These are phyloP conservation scores for Jacaranda mimosifolia DNA, from an alignment of 257 asterid species.

Conservation along the genomic window DNA sequence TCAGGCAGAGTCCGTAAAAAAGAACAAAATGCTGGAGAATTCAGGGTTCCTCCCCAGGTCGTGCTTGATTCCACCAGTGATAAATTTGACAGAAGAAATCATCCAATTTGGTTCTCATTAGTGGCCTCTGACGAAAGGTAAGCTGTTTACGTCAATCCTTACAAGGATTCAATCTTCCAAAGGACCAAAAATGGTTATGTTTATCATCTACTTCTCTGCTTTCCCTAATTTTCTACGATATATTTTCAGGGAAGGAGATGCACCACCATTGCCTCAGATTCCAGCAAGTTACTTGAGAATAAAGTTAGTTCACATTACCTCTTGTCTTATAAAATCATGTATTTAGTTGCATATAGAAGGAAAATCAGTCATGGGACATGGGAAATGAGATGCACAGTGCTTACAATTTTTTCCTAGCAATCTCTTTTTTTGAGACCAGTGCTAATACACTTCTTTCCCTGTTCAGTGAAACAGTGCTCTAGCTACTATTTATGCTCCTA, in stretches of 20 bases:
- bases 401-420: not conserved
- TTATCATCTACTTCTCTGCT: conserved; percentile 23
- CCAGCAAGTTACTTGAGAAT: conserved; percentile 91
- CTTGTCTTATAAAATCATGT: conserved; percentile 18
- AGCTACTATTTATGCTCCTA: conserved; percentile 6
- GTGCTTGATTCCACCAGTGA: conserved; percentile 67
- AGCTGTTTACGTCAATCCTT: conserved; percentile 48
- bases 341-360: not conserved
- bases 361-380: conserved; percentile 11
- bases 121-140: conserved; percentile 74
- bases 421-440: not conserved
- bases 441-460: not conserved
- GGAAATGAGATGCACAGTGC: conserved; percentile 16
- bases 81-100: conserved; percentile 53
- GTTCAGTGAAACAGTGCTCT: not conserved
- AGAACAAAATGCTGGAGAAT: conserved; percentile 52
- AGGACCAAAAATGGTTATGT: conserved; percentile 16
- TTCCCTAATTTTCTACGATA: conserved; percentile 39
- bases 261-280: conserved; percentile 82
- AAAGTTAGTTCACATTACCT: conserved; percentile 67
- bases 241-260: conserved; percentile 74
- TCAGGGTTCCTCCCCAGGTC: conserved; percentile 64
- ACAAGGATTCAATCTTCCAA: conserved; percentile 18
- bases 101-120: conserved; percentile 91
- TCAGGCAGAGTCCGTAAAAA: conserved; percentile 58